These are phyloP conservation scores for Erysiphe pulchra DNA, from an alignment of 2,329 filamentous ascomycete species.

Conservation along the genomic window DNA sequence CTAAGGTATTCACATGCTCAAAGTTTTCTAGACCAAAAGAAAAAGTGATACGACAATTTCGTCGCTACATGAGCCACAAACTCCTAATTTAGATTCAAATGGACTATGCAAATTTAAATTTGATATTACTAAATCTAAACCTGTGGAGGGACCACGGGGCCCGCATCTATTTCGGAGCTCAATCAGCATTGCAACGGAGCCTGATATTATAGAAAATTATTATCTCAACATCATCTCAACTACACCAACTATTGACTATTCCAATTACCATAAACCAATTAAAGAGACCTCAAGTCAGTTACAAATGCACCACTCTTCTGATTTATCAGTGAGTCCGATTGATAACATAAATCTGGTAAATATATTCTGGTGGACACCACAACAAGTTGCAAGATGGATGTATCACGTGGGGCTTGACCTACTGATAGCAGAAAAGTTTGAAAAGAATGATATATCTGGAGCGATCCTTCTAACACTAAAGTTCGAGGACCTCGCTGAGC, in stretches of 20 bases:
- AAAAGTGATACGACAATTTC: slow-evolving; percentile 69
- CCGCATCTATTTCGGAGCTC: slow-evolving; percentile 69
- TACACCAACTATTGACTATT: background rate
- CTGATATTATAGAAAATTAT: background rate
- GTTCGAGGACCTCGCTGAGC: slow-evolving; percentile 63
- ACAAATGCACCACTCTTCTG: background rate
- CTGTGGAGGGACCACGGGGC: slow-evolving; percentile 56
- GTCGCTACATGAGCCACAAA: slow-evolving; percentile 61
- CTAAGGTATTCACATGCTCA: slow-evolving; percentile 3
- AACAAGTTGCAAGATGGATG: slow-evolving; percentile 72
- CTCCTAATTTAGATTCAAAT: slow-evolving; percentile 37
- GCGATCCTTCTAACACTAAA: slow-evolving; percentile 72
- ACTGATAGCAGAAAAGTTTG: slow-evolving; percentile 55
- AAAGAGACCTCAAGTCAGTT: background rate
- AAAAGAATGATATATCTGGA: slow-evolving; percentile 80
- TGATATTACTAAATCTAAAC: slow-evolving; percentile 28
- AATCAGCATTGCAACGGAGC: slow-evolving; percentile 27
- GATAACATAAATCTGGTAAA: slow-evolving; percentile 30
- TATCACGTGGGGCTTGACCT: slow-evolving; percentile 56
- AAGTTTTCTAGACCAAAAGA: slow-evolving; percentile 29
- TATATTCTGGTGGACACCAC: slow-evolving; percentile 42
- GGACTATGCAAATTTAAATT: slow-evolving; percentile 35
- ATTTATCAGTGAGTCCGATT: slow-evolving; percentile 22
- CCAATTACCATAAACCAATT: background rate
- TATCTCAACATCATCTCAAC: background rate